Conservation (phyloP, 1,284 basidiomycete species). For the Trametes pubescens region DNA sequence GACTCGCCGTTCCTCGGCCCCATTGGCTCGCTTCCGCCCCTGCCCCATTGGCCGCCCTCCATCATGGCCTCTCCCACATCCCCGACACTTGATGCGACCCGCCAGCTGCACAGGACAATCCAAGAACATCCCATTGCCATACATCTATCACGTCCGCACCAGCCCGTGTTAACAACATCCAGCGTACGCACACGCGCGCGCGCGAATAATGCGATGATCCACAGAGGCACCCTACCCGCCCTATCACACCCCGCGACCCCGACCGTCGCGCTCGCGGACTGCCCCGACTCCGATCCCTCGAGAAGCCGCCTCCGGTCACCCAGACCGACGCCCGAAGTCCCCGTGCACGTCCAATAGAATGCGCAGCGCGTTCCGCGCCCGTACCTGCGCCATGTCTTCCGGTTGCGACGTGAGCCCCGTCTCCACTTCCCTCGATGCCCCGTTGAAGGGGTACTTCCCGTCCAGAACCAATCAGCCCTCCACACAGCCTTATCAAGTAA, state of each 20-base stretch:
- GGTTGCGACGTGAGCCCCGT: constrained; percentile 75
- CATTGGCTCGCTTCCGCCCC: constrained; percentile 36
- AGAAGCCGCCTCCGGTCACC: constrained; percentile 9
- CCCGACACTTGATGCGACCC: constrained; percentile 13
- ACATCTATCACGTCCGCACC: constrained; percentile 1
- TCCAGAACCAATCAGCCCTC: constrained; percentile 36
- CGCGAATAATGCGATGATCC: not conserved
- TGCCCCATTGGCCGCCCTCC: constrained; percentile 30
- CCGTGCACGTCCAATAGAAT: constrained; percentile 86
- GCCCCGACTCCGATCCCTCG: not conserved
- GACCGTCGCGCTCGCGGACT: not conserved
- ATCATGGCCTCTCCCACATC: not conserved
- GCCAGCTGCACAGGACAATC: constrained; percentile 24
- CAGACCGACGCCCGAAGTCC: constrained; percentile 61
- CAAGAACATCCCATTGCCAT: constrained; percentile 18
- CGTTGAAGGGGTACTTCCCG: constrained; percentile 79
- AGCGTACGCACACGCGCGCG: not conserved
- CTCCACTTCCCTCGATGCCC: constrained; percentile 67
- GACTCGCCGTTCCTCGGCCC: constrained; percentile 33
- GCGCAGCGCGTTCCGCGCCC: constrained; percentile 94
- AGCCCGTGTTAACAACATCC: not conserved
- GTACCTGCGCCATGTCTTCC: constrained; percentile 87
- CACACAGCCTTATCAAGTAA: constrained; percentile 34
- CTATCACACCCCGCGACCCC: constrained; percentile 1
- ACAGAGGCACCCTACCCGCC: not conserved